phyloP scores from a whole-genome alignment of 805 yeast species.

The Suhomyces vadensis region DNA sequence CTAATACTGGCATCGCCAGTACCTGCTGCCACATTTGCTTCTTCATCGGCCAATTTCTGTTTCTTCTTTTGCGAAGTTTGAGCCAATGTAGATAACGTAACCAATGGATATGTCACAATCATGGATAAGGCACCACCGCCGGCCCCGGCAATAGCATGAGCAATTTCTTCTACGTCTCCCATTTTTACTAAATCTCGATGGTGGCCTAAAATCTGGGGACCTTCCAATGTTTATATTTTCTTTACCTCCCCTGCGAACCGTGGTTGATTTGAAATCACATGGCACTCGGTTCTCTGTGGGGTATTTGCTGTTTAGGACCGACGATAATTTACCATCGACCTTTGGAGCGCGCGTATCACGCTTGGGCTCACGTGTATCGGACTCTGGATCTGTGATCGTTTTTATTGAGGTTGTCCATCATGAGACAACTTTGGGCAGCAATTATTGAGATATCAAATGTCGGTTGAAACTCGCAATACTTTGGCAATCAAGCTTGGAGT shows the following conservation, averaged over 20 bases:
- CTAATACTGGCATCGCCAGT: conserved; percentile 15
- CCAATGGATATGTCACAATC: conserved; percentile 86
- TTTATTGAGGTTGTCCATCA: no score
- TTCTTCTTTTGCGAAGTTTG: conserved; percentile 57
- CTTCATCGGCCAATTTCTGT: conserved; percentile 15
- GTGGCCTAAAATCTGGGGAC: background rate
- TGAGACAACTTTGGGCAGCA: no score
- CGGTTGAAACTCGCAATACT: conserved; percentile 40
- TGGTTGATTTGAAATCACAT: conserved; percentile 10
- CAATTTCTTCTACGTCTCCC: conserved; percentile 51
- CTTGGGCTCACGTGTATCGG: background rate
- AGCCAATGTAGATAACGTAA: conserved; percentile 82
- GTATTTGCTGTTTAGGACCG: conserved; percentile 1
- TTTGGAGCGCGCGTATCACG: background rate
- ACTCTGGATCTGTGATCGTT: background rate
- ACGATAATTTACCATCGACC: background rate
- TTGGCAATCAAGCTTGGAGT: conserved; percentile 35
- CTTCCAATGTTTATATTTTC: conserved; percentile 5
- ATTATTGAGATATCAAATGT: no score
- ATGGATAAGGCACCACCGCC: conserved; percentile 89
- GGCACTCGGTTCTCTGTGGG: conserved; percentile 7
- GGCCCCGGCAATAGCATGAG: conserved; percentile 94
- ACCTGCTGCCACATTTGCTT: conserved; percentile 6
- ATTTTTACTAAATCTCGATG: no score
- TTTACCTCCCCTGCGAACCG: conserved; percentile 10